phyloP scores from a whole-genome alignment of 345 rosid species.

The Schrenkiella parvula region DNA sequence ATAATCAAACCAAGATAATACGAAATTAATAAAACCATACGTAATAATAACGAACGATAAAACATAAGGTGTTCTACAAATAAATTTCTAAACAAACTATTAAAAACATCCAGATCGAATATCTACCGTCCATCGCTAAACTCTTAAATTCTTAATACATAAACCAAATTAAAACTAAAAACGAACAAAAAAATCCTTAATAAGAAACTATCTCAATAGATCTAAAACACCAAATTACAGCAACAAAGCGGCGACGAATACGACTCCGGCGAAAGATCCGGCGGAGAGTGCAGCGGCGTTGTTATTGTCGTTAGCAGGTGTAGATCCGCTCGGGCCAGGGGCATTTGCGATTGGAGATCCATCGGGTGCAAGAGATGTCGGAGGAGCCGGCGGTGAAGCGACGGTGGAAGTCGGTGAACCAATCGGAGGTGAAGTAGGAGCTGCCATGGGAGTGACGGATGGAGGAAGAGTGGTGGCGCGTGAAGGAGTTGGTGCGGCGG shows the following conservation, averaged over 20 bases:
- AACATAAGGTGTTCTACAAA: background rate
- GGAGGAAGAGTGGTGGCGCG: constrained; percentile 30
- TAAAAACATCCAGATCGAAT: background rate
- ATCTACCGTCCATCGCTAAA: constrained; percentile 28
- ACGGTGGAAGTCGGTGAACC: constrained; percentile 27
- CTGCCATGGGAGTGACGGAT: constrained; percentile 1
- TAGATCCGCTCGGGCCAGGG: constrained; percentile 14
- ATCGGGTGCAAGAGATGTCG: constrained; percentile 17
- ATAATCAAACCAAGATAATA: background rate
- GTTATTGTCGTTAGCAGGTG: background rate
- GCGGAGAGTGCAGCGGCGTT: constrained; percentile 32
- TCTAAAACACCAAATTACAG: constrained; percentile 36
- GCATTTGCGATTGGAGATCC: constrained; percentile 10
- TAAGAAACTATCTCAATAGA: constrained; percentile 26
- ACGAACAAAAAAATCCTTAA: constrained; percentile 1
- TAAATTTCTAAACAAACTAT: background rate
- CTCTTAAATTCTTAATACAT: constrained; percentile 17
- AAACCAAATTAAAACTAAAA: background rate
- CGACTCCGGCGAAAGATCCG: constrained; percentile 35
- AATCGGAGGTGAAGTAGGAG: constrained; percentile 29
- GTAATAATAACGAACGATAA: background rate
- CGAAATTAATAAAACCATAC: background rate
- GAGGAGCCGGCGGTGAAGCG: constrained; percentile 30
- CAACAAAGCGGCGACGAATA: constrained; percentile 42
- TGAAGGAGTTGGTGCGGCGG: constrained; percentile 30